Evolutionary conservation across 2,329 filamentous ascomycete genomes (phyloP), one percentile per base, ranked within the genome.

Genomic region (Purpureocillium takamizusanense): DNA sequence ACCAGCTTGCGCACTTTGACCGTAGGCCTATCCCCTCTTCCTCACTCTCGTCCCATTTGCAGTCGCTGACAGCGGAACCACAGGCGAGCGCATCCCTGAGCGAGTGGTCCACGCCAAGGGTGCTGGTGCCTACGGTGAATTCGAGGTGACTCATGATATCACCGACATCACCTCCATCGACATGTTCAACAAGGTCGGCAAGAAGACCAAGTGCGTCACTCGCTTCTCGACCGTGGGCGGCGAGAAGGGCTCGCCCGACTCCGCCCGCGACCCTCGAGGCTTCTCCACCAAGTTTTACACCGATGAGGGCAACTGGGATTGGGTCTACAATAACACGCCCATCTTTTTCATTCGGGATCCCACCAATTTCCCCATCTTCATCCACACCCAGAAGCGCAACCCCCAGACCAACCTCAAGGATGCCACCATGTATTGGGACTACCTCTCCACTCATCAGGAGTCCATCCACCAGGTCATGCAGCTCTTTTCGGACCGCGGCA

Each of bases 271-370:
- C 61, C 76, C 83, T 1, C 78, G 81, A 42, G 82, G 82, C 1
- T 85, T 83, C 51, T 78, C 81, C 2, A 41, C 59, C 39, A 60
- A 61, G 42, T 49, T 60, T 29, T 85, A 83, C 50, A 85, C 81
- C 0, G 77, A 83, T 28, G 78, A 84, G 45, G 82, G 82, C 15
- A 52, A 83, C 54, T 84, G 75, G 74, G 82, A 86, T 54, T 78
- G 79, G 69, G 81, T 86, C 17, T 81, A 75, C 56, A 85, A 84
- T 65, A 86, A 87, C 62, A 86, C 81, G 0, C 83, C 83, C 2
- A 70, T 86, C 18, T 88, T 88, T 69, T 87, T 88, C 67, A 52
- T 87, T 17, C 72, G 83, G 32, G 83, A 87, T 49, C 81, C 83
- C 3, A 71, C 74, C 51, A 86, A 86, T 56, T 87, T 86, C 62